Conservation (phyloP, 768 basidiomycete species). For the Panellus pusillus region DNA sequence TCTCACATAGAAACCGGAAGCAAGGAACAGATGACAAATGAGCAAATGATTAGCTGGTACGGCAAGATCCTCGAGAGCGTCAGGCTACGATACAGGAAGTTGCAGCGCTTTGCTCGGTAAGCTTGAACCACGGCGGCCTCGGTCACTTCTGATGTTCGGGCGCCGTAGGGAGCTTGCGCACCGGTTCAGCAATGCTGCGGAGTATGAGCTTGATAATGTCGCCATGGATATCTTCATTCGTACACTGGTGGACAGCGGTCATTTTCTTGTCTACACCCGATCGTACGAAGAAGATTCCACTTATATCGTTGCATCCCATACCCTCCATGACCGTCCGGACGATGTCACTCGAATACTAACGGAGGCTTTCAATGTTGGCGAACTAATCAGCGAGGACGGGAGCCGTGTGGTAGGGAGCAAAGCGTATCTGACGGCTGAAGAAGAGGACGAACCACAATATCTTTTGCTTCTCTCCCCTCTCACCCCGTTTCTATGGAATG, state of each 20-base stretch:
- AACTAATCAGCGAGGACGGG: constrained; percentile 56
- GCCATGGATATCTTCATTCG: constrained; percentile 80
- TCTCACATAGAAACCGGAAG: constrained; percentile 24
- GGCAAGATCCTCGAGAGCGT: constrained; percentile 92
- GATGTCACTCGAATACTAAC: constrained; percentile 77
- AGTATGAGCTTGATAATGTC: constrained; percentile 77
- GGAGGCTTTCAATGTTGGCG: constrained; percentile 81
- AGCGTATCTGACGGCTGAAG: constrained; percentile 41
- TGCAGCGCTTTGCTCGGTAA: constrained; percentile 90
- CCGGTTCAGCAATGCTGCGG: constrained; percentile 90
- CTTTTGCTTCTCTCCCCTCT: constrained; percentile 85
- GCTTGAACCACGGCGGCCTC: constrained; percentile 16
- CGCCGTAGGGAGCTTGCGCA: constrained; percentile 64
- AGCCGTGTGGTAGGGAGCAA: constrained; percentile 39
- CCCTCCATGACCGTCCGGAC: constrained; percentile 74
- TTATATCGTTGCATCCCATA: constrained; percentile 83
- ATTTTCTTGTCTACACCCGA: constrained; percentile 92
- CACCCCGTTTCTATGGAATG: constrained; percentile 89
- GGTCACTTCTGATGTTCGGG: neutral
- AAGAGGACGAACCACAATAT: constrained; percentile 68
- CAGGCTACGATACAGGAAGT: constrained; percentile 85
- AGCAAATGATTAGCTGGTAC: constrained; percentile 88
- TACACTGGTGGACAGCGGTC: constrained; percentile 77
- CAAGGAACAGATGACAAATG: constrained; percentile 64
- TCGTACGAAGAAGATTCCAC: constrained; percentile 85